A percentile compares a stretch with the other conserved stretches of the same genome.
Conservation (phyloP, 495 filamentous ascomycete species). For the Achaetomiella virescens region DNA sequence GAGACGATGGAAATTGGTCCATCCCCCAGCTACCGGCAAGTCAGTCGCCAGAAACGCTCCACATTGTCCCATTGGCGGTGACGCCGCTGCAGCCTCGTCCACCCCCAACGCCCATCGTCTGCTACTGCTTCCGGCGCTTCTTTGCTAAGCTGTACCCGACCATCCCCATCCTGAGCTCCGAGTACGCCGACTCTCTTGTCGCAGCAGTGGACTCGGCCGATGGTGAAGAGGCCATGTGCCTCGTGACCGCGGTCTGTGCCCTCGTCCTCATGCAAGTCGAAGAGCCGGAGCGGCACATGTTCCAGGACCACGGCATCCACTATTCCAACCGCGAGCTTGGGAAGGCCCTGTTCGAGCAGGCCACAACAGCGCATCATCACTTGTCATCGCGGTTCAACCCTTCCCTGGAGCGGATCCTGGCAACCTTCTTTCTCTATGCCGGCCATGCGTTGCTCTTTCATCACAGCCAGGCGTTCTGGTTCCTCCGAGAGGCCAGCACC, state of each 20-base stretch:
- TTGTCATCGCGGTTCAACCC: slow-evolving; percentile 24
- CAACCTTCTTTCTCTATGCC: slow-evolving; percentile 67
- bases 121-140: slow-evolving; percentile 35
- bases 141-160: slow-evolving; percentile 38
- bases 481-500: slow-evolving; percentile 56
- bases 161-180: slow-evolving; percentile 33
- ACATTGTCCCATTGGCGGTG: background rate
- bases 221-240: slow-evolving; percentile 28
- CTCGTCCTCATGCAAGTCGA: slow-evolving; percentile 33
- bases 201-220: slow-evolving; percentile 13
- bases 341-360: background rate
- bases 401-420: slow-evolving; percentile 54
- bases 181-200: slow-evolving; percentile 25
- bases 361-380: background rate
- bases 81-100: background rate
- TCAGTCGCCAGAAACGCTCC: background rate
- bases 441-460: slow-evolving; percentile 61
- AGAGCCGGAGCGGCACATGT: slow-evolving; percentile 14
- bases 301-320: background rate
- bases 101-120: slow-evolving; percentile 18
- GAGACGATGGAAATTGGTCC: background rate
- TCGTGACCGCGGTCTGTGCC: slow-evolving; percentile 31
- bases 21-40: background rate
- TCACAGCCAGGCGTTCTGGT: slow-evolving; percentile 56
- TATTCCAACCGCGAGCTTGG: background rate